A percentile compares a stretch with the other conserved stretches of the same genome.
These are phyloP conservation scores for Trichomonas vaginalis DNA, from an alignment of 208 protist genomes.

Conservation along the genomic window DNA sequence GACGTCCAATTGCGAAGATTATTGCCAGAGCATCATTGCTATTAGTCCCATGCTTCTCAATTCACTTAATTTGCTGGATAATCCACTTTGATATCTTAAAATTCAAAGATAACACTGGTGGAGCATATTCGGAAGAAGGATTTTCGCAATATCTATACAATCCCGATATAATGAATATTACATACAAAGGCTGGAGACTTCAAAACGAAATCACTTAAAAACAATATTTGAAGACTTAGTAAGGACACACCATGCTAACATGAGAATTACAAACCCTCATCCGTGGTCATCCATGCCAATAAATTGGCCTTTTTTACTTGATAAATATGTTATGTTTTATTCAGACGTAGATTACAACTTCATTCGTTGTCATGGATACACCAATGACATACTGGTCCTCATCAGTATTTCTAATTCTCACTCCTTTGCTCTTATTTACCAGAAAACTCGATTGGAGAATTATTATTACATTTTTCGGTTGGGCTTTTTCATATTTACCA, in stretches of 20 bases:
- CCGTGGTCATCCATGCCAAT: background rate
- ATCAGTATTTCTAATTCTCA: background rate
- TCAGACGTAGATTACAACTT: background rate
- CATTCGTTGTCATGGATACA: background rate
- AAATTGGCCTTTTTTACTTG: background rate
- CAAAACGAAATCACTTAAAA: background rate
- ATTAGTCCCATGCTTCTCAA: background rate
- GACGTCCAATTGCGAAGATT: background rate
- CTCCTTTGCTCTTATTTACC: background rate
- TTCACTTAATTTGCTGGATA: background rate
- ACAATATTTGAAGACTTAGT: background rate
- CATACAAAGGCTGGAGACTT: background rate
- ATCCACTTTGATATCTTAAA: background rate
- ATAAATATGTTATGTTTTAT: background rate
- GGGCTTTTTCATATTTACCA: background rate
- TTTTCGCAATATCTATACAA: background rate
- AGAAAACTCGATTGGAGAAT: background rate
- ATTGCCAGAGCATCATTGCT: background rate
- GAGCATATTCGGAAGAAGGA: background rate
- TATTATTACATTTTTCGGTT: background rate
- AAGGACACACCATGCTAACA: background rate
- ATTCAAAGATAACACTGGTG: background rate
- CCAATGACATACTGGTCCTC: background rate
- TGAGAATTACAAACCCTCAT: slow-evolving; percentile 1
- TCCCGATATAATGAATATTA: background rate